phyloP scores from a whole-genome alignment of 176 grass and related monocot species.

The Aegilops umbellulata region DNA sequence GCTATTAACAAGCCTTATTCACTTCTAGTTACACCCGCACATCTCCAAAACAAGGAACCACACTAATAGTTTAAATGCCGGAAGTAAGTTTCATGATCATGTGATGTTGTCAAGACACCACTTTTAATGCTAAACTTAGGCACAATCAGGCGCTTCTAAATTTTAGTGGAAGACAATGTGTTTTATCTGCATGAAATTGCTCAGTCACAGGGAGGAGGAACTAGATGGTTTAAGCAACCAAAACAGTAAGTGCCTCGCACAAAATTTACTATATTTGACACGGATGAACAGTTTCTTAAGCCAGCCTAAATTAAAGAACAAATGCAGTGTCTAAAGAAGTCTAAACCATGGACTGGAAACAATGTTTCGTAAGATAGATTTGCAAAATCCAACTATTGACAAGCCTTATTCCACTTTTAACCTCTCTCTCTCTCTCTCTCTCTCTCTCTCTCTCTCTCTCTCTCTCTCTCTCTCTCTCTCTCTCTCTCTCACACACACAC shows the following conservation, averaged over 20 bases:
- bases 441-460: no score
- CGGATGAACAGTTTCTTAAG: background rate
- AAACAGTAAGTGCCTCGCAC: background rate
- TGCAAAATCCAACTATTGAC: background rate
- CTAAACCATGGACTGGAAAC: background rate
- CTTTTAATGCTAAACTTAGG: background rate
- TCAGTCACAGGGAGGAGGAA: background rate
- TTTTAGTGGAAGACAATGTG: background rate
- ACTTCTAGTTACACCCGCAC: background rate
- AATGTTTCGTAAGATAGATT: background rate
- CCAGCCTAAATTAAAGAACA: background rate
- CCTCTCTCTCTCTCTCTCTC: no score
- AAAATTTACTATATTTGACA: background rate
- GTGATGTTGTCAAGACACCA: background rate
- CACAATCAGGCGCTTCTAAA: background rate
- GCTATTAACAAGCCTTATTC: background rate
- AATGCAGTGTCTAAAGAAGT: background rate
- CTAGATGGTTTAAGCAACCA: constrained; percentile 1
- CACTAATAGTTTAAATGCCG: background rate
- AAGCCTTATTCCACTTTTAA: background rate
- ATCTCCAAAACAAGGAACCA: background rate
- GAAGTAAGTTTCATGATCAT: background rate
- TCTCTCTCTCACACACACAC: background rate
- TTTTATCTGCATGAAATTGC: background rate
- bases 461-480: no score